These are phyloP conservation scores for Gryganskiella cystojenkinii DNA, from an alignment of 192 early-diverging fungal genomes.

Conservation along the genomic window DNA sequence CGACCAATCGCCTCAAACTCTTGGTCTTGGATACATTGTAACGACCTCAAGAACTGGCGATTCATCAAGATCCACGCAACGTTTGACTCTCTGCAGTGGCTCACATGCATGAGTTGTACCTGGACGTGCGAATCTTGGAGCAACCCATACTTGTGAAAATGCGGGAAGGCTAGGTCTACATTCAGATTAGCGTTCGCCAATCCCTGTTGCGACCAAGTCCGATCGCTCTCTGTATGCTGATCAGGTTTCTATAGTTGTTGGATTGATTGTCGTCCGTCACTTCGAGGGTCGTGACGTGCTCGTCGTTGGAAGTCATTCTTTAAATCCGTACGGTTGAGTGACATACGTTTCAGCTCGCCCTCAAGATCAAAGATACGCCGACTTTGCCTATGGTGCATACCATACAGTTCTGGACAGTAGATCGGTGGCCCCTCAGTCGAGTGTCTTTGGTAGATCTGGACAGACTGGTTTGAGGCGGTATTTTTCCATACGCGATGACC, in stretches of 20 bases:
- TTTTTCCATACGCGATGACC: too few relatives aligned
- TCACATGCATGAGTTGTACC: constrained; percentile 8
- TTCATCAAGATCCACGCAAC: not conserved
- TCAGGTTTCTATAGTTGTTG: constrained; percentile 6
- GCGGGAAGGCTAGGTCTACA: not conserved
- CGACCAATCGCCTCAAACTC: constrained; percentile 2
- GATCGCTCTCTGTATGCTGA: not conserved
- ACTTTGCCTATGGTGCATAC: too few relatives aligned
- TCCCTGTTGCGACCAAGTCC: constrained; percentile 10
- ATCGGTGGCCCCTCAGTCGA: too few relatives aligned
- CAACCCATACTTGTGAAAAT: not conserved
- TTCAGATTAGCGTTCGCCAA: constrained; percentile 13
- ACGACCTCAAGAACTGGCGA: constrained; percentile 7
- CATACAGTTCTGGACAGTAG: too few relatives aligned
- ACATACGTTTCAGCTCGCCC: too few relatives aligned
- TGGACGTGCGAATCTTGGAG: constrained; percentile 3
- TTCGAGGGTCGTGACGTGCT: constrained; percentile 16
- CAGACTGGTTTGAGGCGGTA: too few relatives aligned
- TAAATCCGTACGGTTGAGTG: too few relatives aligned
- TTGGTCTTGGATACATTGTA: constrained; percentile 3
- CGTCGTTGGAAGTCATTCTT: too few relatives aligned
- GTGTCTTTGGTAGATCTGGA: too few relatives aligned
- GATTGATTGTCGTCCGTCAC: constrained; percentile 14
- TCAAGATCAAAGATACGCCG: too few relatives aligned
- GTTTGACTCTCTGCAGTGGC: constrained; percentile 1